Conservation (phyloP, 805 yeast genomes). For the Cyberlindnera lachancei region DNA sequence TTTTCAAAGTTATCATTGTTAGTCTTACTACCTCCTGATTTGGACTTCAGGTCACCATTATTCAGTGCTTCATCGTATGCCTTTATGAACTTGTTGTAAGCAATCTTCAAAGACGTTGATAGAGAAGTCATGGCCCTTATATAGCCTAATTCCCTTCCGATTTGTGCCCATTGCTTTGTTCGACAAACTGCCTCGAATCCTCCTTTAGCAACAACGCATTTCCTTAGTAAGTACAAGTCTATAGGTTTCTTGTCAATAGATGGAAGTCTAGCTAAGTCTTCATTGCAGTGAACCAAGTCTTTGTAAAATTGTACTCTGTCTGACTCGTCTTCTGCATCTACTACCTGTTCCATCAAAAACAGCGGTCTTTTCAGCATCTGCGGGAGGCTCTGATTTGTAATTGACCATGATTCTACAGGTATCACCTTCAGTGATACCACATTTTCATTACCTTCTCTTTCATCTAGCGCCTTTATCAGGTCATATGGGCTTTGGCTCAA, state of each 20-base stretch:
- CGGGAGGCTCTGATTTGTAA: too few relatives aligned
- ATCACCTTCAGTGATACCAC: too few relatives aligned
- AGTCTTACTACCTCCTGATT: neutral
- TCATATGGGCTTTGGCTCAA: too few relatives aligned
- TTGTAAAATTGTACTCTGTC: constrained; percentile 41
- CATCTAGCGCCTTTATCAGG: too few relatives aligned
- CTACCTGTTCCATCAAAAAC: too few relatives aligned
- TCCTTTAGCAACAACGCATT: constrained; percentile 55
- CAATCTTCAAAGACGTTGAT: constrained; percentile 56
- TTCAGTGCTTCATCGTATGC: constrained; percentile 22
- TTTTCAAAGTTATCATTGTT: constrained; percentile 5
- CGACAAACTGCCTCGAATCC: constrained; percentile 59
- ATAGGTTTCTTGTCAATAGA: constrained; percentile 58
- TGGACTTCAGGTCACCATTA: neutral
- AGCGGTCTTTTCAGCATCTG: too few relatives aligned
- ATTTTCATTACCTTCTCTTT: too few relatives aligned
- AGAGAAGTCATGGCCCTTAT: constrained; percentile 62
- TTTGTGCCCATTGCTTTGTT: constrained; percentile 72
- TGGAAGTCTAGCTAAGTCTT: constrained; percentile 41
- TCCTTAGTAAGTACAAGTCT: constrained; percentile 53
- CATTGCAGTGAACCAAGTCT: constrained; percentile 37
- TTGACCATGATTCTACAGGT: too few relatives aligned
- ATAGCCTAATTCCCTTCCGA: constrained; percentile 75
- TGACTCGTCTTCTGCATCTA: constrained; percentile 29
- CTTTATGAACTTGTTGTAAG: constrained; percentile 41